Evolutionary conservation across 768 basidiomycete species (phyloP).

Genomic region (Kondoa malvinella): DNA sequence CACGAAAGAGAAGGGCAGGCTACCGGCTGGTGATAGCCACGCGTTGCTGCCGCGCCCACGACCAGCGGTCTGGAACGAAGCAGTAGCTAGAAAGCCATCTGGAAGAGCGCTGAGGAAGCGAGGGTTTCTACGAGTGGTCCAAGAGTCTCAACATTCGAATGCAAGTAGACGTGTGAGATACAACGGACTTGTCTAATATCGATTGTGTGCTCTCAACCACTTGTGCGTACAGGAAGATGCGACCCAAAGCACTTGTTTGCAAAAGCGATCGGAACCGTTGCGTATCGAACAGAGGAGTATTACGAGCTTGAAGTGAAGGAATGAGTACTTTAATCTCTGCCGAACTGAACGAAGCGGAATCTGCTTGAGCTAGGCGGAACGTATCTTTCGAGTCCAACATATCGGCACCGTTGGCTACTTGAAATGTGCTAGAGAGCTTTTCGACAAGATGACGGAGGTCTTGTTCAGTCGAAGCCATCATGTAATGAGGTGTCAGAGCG

Average conservation of each 20-base stretch:
- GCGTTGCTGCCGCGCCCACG: conserved; percentile 73
- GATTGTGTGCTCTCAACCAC: conserved; percentile 88
- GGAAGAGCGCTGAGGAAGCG: conserved; percentile 51
- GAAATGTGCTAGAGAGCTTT: conserved; percentile 18
- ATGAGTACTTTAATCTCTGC: not conserved
- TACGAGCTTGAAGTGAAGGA: conserved; percentile 29
- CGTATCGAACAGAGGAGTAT: conserved; percentile 61
- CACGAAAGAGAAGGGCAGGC: conserved; percentile 65
- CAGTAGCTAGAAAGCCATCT: conserved; percentile 61
- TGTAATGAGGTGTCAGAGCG: conserved; percentile 35
- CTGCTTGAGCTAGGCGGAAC: not conserved
- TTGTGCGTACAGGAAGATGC: conserved; percentile 56
- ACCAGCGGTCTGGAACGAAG: conserved; percentile 70
- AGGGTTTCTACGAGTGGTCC: not conserved
- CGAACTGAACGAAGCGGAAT: not conserved
- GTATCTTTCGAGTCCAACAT: not conserved
- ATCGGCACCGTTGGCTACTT: not conserved
- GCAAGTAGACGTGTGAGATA: conserved; percentile 6
- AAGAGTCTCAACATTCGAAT: not conserved
- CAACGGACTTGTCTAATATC: conserved; percentile 68
- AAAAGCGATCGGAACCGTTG: conserved; percentile 40
- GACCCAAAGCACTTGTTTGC: conserved; percentile 12
- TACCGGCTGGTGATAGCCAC: conserved; percentile 84
- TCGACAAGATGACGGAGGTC: conserved; percentile 28
- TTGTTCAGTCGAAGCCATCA: conserved; percentile 23